Base-by-base conservation (phyloP, 78 protist species). In the Bodo saltans region DNA sequence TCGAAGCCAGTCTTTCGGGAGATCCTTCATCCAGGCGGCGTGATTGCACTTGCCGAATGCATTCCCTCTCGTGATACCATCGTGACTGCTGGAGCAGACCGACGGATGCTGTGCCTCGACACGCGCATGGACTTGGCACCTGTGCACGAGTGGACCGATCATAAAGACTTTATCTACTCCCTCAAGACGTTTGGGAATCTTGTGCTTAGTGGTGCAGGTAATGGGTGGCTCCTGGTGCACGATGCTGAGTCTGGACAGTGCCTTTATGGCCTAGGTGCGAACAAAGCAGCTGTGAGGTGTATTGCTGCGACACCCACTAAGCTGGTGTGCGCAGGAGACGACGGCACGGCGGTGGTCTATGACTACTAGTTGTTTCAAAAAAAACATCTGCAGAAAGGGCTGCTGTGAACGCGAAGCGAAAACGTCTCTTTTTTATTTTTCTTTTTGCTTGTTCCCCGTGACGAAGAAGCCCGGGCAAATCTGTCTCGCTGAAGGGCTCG, bases 241-340 rank as follows among this genome's bases (percentile, higher is more conserved):
- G 87, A 83, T 29, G 0, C 35, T 28, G 0, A 0, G 11, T 28
- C 33, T 33, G 87, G 73, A 12, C 3, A 35, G 38, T 12, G 12
- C 38, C 8, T 0, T 33, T 83, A 72, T 40, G 79, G 81, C 4
- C 72, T 83, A 32, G 72, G 87, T 12, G 80, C 87, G 42, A 40
- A 37, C 40, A 28, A 12, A 23, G 82, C 74, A 0, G 80, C 84
- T 11, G 82, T 75, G 42, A 72, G 87, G 29, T 39, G 42, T 33
- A 32, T 75, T 35, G 40, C 29, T 26, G 81, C 80, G 0, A 26
- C 1, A n/a, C 28, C 72, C 12, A 0, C 27, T n/a, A n/a, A 23
- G 33, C 70, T 74, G 38, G 70, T 42, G n/a, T 33, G 34, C 30
- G 87, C 82, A 3, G 79, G 87, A 52, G 87, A 83, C 78, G 87